phyloP scores from a whole-genome alignment of 1,284 basidiomycete species.

The Pseudozyma tsukubaensis region DNA sequence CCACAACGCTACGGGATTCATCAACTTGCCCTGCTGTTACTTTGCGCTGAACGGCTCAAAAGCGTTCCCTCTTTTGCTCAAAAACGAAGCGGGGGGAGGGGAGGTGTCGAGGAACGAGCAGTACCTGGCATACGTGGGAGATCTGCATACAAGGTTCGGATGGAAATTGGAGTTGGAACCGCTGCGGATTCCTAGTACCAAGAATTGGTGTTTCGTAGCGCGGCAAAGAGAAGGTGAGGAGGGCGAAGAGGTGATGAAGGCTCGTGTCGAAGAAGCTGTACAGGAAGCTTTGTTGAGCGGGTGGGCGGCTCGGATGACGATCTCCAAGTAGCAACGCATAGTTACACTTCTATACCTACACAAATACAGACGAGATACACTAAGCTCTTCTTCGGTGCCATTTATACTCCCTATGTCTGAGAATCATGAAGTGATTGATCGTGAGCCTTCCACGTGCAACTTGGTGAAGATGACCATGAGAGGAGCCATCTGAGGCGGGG shows the following conservation, averaged over 20 bases:
- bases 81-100: neutral
- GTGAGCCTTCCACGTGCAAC: too few species aligned
- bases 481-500: too few species aligned
- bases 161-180: constrained; percentile 88
- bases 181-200: constrained; percentile 88
- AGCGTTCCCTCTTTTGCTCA: constrained; percentile 11
- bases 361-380: too few species aligned
- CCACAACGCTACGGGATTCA: constrained; percentile 78
- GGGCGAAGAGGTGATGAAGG: neutral
- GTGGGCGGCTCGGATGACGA: neutral
- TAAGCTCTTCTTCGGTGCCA: too few species aligned
- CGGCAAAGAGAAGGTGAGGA: neutral
- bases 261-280: neutral
- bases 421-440: too few species aligned
- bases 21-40: constrained; percentile 90
- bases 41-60: constrained; percentile 69
- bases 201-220: constrained; percentile 88
- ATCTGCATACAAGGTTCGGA: constrained; percentile 74
- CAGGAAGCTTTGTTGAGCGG: neutral
- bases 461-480: too few species aligned
- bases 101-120: constrained; percentile 67
- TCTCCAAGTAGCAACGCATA: neutral
- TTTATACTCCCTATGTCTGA: too few species aligned
- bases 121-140: constrained; percentile 67
- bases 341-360: too few species aligned